Base-by-base conservation (phyloP, 768 basidiomycete genomes). In the Lenzites betulinus region DNA sequence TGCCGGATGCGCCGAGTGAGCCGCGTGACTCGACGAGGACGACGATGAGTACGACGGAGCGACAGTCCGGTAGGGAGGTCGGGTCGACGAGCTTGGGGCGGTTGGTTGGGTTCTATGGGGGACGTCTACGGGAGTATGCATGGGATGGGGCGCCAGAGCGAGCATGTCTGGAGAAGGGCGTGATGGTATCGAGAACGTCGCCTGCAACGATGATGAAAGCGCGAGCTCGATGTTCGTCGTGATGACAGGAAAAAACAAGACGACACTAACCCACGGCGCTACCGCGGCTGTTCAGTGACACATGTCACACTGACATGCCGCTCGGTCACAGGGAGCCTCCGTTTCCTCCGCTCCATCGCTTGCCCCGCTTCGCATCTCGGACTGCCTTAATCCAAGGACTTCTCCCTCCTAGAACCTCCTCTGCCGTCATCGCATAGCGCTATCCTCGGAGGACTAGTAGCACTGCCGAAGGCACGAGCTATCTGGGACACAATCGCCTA, bases 1-100 rank as follows among this genome's bases (percentile, higher is more conserved):
- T 33, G 69, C 60, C 22, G 65, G 54, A 36, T 76, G 58, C 52
- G 74, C 66, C 12, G 74, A 51, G 47, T 72, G 58, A 41, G 72
- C 64, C 67, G 76, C 20, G 64, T 44, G 26, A 66, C 70, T 57
- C 64, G 56, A 54, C 18, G 62, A 58, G 64, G 73, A 57, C 28
- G 75, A 66, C 43, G 30, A 74, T 22, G 68, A 65, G 56, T 64
- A 69, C 65, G 69, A 65, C 54, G 61, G 59, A 55, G 52, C 47
- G 51, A 60, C 59, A 53, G 64, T 67, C 54, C 66, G 66, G 48
- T 59, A 62, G 41, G 60, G 44, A 6, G 66, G 60, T 26, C 58
- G 58, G 35, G 58, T 62, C 55, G 68, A 64, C 46, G 64, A 66
- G 57, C 64, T 62, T 15, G 66, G 51, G 11, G 65, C 58, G 42